phyloP scores from a whole-genome alignment of 2,329 filamentous ascomycete species.

The Fusarium staphyleae region DNA sequence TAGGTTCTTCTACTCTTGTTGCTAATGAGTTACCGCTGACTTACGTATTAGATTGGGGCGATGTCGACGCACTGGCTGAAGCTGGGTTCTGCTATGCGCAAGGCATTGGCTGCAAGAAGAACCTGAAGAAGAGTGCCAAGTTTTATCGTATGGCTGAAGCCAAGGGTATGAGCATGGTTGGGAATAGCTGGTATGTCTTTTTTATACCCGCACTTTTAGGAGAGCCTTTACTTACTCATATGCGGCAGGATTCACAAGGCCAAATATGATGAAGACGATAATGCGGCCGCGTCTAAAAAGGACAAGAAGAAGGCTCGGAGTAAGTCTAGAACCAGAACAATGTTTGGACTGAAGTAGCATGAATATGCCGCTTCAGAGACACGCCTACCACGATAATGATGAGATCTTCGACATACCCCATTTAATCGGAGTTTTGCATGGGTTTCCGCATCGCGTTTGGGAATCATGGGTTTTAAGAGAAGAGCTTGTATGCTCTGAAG shows the following conservation, averaged over 20 bases:
- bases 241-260: conserved; percentile 87
- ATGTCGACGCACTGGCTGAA: conserved; percentile 91
- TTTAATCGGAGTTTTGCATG: conserved; percentile 46
- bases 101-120: conserved; percentile 92
- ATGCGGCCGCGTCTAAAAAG: conserved; percentile 52
- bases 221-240: conserved; percentile 3
- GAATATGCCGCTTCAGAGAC: conserved; percentile 16
- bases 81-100: conserved; percentile 96
- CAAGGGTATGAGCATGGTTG: conserved; percentile 96
- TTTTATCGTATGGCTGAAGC: conserved; percentile 91
- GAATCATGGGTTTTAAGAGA: conserved; percentile 25
- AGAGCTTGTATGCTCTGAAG: conserved; percentile 24
- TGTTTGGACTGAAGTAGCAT: conserved; percentile 65
- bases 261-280: conserved; percentile 83
- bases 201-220: neutral
- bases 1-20: conserved; percentile 49
- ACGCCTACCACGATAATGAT: conserved; percentile 42
- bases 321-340: conserved; percentile 77
- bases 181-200: conserved; percentile 90
- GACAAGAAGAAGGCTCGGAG: conserved; percentile 71
- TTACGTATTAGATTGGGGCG: conserved; percentile 75
- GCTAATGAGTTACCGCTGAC: conserved; percentile 26
- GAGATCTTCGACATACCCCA: conserved; percentile 43
- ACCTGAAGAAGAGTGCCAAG: conserved; percentile 90
- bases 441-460: conserved; percentile 35